phyloP scores from a whole-genome alignment of 108 stramenopile species.

The Bacterosira constricta region DNA sequence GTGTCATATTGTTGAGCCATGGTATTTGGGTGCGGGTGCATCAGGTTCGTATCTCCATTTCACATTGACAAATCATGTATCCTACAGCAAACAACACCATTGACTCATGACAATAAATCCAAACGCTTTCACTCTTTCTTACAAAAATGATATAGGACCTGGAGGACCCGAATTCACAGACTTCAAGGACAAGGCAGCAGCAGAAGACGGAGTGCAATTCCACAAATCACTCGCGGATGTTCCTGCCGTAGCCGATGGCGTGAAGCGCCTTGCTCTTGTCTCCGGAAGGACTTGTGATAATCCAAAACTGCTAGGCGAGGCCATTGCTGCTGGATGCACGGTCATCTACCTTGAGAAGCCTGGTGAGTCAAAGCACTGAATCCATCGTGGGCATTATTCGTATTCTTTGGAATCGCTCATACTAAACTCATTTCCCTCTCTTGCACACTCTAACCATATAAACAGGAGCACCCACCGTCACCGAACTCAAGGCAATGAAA shows the following conservation, averaged over 20 bases:
- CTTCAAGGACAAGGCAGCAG: slow-evolving; percentile 63
- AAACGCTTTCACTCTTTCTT: no score
- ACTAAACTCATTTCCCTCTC: no score
- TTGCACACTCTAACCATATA: no score
- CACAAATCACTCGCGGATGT: slow-evolving; percentile 67
- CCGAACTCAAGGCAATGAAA: slow-evolving; percentile 76
- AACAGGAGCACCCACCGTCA: slow-evolving; percentile 86
- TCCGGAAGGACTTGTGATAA: slow-evolving; percentile 90
- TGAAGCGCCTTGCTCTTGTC: slow-evolving; percentile 80
- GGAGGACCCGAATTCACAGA: slow-evolving; percentile 82
- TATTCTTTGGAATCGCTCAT: no score
- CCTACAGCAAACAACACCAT: no score
- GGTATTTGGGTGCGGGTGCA: slow-evolving; percentile 89
- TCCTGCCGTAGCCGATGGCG: slow-evolving; percentile 67
- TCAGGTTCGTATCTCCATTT: no score
- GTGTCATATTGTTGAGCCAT: slow-evolving; percentile 88
- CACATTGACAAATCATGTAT: no score
- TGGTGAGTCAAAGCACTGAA: no score
- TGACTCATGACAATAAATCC: no score
- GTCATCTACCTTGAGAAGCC: slow-evolving; percentile 91
- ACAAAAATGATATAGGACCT: no score
- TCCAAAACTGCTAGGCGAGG: slow-evolving; percentile 74
- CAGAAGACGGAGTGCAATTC: slow-evolving; percentile 72
- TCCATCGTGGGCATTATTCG: no score
- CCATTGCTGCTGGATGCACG: slow-evolving; percentile 63